Base-by-base conservation (phyloP, 1,284 basidiomycete genomes). In the Microbotryum intermedium region DNA sequence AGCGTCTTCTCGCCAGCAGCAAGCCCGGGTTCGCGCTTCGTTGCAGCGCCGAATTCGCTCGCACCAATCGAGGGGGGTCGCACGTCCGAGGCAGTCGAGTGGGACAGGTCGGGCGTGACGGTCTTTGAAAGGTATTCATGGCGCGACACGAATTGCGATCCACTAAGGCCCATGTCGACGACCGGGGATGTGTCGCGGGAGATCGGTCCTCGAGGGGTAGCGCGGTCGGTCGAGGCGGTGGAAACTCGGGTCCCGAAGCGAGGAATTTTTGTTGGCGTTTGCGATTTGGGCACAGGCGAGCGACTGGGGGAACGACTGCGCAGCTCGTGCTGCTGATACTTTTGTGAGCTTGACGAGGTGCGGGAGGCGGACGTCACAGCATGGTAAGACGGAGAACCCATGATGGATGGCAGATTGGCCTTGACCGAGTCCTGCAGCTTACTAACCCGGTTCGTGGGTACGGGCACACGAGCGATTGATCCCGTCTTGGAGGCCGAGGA, bases 211-310 rank as follows among this genome's bases (percentile, higher is more conserved):
- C 56, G 29, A 44, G 57, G n/a, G 45, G 50, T 25, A 4, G 30
- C 34, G n/a, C 26, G 34, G 16, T 39, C 34, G 13, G 34, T 39
- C 34, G 34, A 39, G 34, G 34, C 34, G 34, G 34, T 39, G 5
- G 34, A 39, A 18, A 16, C 13, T 39, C 34, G 34, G 13, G 34
- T 39, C 4, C 34, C 34, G 34, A 69, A 59, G 2, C 91, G 86
- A 53, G 92, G 92, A 69, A 95, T 97, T 78, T 92, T 93, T 25
- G 92, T 97, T 0, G 92, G 90, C 0, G 79, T 79, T 5, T 72
- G 72, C 26, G 68, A 66, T 30, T 59, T 57, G 6, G 67, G 67
- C 11, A 65, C 62, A 13, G 66, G 62, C 0, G 60, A 57, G 1
- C 44, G 50, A 6, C 62, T 49, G 3, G 64, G 62, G 2, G 59